Evolutionary conservation across 768 basidiomycete species (phyloP).

Genomic region (Epithele typhae): DNA sequence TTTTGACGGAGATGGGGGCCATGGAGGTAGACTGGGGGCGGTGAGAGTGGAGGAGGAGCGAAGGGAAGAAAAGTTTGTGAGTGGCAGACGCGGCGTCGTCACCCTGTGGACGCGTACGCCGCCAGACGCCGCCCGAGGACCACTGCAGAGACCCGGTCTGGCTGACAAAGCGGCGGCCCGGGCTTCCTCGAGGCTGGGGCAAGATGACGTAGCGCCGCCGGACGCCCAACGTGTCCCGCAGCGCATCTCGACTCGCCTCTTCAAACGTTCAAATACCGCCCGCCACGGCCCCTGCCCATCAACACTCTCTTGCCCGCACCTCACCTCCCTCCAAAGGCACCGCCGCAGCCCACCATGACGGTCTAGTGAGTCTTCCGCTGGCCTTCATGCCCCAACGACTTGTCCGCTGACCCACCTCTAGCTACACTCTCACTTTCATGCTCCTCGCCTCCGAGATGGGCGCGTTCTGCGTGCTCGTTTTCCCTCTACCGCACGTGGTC

Average conservation of each 20-base stretch:
- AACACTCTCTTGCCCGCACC: background rate
- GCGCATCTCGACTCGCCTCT: too few relatives aligned
- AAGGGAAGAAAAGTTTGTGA: background rate
- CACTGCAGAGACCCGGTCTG: too few relatives aligned
- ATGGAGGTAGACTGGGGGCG: slow-evolving; percentile 39
- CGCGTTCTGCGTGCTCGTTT: slow-evolving; percentile 80
- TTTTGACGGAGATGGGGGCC: slow-evolving; percentile 68
- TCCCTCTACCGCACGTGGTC: slow-evolving; percentile 76
- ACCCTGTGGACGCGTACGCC: slow-evolving; percentile 9
- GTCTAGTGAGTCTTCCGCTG: slow-evolving; percentile 35
- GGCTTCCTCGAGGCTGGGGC: background rate
- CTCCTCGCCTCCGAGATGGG: slow-evolving; percentile 82
- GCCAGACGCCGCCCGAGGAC: slow-evolving; percentile 5
- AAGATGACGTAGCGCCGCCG: slow-evolving; percentile 15
- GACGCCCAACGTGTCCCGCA: slow-evolving; percentile 13
- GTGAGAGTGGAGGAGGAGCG: slow-evolving; percentile 14
- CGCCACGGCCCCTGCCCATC: slow-evolving; percentile 1
- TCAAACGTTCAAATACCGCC: too few relatives aligned
- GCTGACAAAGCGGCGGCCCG: slow-evolving; percentile 11
- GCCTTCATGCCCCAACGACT: background rate
- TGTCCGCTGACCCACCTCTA: slow-evolving; percentile 22
- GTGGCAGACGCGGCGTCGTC: background rate
- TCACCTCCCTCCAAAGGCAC: background rate
- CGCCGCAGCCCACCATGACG: slow-evolving; percentile 34
- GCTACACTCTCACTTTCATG: slow-evolving; percentile 77